Evolutionary conservation across 768 basidiomycete species (phyloP).

Genomic region (Lactarius vividus): DNA sequence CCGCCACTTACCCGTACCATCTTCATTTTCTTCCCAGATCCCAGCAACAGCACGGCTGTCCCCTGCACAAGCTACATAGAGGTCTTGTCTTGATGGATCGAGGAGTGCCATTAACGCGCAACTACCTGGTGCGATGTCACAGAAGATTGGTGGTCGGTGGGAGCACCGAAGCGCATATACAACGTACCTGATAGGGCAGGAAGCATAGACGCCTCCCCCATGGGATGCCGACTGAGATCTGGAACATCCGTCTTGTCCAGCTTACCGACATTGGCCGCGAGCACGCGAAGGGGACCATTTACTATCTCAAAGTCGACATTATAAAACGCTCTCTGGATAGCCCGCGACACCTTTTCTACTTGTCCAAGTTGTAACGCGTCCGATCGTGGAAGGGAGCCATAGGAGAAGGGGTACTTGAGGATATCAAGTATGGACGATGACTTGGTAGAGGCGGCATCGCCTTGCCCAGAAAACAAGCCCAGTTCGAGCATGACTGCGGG

Average conservation of each 20-base stretch:
- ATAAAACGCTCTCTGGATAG: constrained; percentile 74
- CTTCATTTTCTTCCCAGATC: constrained; percentile 68
- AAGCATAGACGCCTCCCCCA: constrained; percentile 67
- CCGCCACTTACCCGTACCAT: constrained; percentile 76
- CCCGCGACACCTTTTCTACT: constrained; percentile 54
- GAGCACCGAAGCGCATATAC: neutral
- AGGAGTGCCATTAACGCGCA: constrained; percentile 89
- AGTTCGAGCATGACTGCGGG: constrained; percentile 81
- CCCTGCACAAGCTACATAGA: constrained; percentile 91
- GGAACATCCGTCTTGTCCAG: constrained; percentile 51
- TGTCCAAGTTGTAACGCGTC: constrained; percentile 42
- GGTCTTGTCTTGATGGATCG: constrained; percentile 75
- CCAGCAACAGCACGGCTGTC: constrained; percentile 97
- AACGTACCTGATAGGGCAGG: constrained; percentile 74
- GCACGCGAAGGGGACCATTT: constrained; percentile 69
- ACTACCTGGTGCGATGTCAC: constrained; percentile 53
- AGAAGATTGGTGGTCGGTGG: neutral
- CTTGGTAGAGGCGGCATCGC: constrained; percentile 31
- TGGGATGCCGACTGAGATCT: constrained; percentile 67
- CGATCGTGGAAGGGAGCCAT: constrained; percentile 24
- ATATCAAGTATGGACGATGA: constrained; percentile 36
- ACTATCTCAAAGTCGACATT: constrained; percentile 85
- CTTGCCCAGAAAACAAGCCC: constrained; percentile 46
- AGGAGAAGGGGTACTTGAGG: constrained; percentile 41
- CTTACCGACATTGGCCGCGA: constrained; percentile 55